Conservation (phyloP, 164 flowering plant genomes). For the Piper longum region DNA sequence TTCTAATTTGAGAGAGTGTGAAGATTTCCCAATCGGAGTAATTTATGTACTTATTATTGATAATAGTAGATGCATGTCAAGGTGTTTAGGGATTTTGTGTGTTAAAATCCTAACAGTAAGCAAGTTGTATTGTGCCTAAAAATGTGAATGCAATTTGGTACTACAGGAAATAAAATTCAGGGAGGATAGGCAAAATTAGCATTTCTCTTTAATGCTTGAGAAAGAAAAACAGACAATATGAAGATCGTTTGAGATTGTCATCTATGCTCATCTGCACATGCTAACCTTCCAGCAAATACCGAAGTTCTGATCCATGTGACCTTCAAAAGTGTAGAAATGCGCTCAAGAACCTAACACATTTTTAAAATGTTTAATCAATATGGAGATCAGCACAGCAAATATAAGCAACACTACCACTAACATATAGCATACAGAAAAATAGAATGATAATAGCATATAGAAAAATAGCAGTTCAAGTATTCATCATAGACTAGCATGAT, state of each 20-base stretch:
- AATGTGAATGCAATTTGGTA: neutral
- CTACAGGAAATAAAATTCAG: neutral
- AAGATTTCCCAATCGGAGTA: too few species aligned
- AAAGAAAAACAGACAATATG: neutral
- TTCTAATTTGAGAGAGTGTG: too few species aligned
- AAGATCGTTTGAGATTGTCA: neutral
- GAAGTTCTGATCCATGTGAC: slow-evolving; percentile 84
- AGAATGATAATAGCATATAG: neutral
- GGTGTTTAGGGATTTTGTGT: neutral
- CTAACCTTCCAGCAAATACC: slow-evolving; percentile 48
- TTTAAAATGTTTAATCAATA: neutral
- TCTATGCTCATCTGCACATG: neutral
- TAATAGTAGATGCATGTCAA: neutral
- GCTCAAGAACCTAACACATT: slow-evolving; percentile 54
- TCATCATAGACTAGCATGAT: neutral
- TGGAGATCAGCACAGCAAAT: neutral
- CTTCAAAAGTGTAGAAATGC: slow-evolving; percentile 30
- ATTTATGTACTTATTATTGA: too few species aligned
- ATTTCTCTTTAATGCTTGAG: neutral
- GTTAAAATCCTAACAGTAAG: too few species aligned
- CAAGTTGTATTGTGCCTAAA: too few species aligned
- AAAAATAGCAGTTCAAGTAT: too few species aligned
- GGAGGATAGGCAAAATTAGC: neutral
- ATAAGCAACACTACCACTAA: neutral
- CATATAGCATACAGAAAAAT: neutral